Percentiles rank a stretch among this genome's conserved stretches.
Conservation (phyloP, 1,284 basidiomycete species). For the Gymnopus androsaceus region DNA sequence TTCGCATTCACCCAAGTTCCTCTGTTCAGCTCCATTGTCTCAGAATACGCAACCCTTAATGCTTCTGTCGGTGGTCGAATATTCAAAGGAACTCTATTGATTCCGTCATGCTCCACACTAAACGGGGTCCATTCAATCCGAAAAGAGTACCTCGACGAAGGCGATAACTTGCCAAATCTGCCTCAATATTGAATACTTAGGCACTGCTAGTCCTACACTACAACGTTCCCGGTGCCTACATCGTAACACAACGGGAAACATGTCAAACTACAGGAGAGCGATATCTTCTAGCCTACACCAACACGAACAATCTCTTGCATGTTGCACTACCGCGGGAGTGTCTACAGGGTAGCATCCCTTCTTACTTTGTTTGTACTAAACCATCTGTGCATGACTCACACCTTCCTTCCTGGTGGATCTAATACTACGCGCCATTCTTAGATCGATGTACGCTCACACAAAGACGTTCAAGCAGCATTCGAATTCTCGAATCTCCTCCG, state of each 20-base stretch:
- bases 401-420: too few species aligned
- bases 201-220: slow-evolving; percentile 1
- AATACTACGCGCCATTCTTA: too few species aligned
- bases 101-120: neutral
- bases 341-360: slow-evolving; percentile 6
- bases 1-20: neutral
- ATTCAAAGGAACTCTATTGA: neutral
- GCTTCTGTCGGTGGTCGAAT: neutral
- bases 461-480: slow-evolving; percentile 45
- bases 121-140: slow-evolving; percentile 2
- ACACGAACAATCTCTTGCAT: neutral
- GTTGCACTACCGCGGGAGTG: neutral
- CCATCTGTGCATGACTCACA: neutral
- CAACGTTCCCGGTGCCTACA: slow-evolving; percentile 2
- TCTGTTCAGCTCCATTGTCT: neutral
- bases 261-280: slow-evolving; percentile 12
- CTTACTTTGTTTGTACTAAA: slow-evolving; percentile 11
- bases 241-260: slow-evolving; percentile 12
- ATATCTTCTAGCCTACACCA: slow-evolving; percentile 10
- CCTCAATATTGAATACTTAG: neutral
- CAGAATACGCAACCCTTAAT: neutral
- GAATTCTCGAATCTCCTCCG: slow-evolving; percentile 38
- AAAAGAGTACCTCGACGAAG: slow-evolving; percentile 5
- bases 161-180: neutral
- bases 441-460: slow-evolving; percentile 42